Evolutionary conservation across 257 asterid species (phyloP).

Genomic region (Echites panduratus): DNA sequence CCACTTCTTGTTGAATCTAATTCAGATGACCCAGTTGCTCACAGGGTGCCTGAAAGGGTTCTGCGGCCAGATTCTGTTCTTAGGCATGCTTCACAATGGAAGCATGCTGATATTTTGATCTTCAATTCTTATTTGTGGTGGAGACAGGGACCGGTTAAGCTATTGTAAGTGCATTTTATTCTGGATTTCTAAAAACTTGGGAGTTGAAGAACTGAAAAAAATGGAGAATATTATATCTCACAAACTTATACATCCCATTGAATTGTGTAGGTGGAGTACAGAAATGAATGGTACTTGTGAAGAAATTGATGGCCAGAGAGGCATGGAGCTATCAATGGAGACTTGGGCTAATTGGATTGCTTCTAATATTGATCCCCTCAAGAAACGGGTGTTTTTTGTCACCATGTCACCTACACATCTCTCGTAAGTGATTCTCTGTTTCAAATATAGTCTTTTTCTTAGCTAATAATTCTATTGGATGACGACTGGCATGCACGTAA

Average conservation of each 20-base stretch:
- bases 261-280: conserved; percentile 59
- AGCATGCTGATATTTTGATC: conserved; percentile 78
- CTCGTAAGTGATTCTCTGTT: conserved; percentile 32
- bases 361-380: conserved; percentile 43
- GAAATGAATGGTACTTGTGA: conserved; percentile 61
- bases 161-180: conserved; percentile 43
- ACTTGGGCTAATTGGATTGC: conserved; percentile 89
- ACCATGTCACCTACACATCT: conserved; percentile 97
- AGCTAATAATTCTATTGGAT: not conserved
- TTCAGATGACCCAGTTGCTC: conserved; percentile 82
- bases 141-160: conserved; percentile 85
- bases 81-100: conserved; percentile 80
- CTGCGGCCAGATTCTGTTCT: conserved; percentile 66
- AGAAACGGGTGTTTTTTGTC: conserved; percentile 70
- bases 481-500: not conserved
- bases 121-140: conserved; percentile 93
- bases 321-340: conserved; percentile 95
- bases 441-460: not conserved
- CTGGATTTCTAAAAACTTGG: not conserved
- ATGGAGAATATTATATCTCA: not conserved
- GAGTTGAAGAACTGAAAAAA: too few species aligned
- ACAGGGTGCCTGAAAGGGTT: conserved; percentile 72
- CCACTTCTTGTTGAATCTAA: conserved; percentile 95
- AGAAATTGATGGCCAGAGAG: conserved; percentile 65
- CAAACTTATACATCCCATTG: not conserved